Evolutionary conservation across 331 rosid species (phyloP), one percentile per base, ranked within the genome.

Genomic region (Erythrophleum ivorense): DNA sequence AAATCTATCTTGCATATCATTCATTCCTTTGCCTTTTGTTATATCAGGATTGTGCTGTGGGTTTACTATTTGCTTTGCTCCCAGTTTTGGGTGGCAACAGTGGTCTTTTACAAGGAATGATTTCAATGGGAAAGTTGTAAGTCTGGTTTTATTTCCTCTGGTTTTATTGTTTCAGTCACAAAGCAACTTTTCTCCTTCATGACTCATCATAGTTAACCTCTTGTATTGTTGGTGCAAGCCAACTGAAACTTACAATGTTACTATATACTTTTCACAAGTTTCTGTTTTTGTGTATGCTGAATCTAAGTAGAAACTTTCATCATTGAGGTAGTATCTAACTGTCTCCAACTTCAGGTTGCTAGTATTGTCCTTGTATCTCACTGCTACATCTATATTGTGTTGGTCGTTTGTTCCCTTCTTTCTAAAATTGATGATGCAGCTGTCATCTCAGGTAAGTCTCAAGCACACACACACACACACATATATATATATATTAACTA

Each of bases 1-100:
- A 67, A 19, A 62, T 54, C 71, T 81, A 60, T 66, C 21, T 31
- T 77, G 52, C 55, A 9, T 74, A 8, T 78, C 78, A 72, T 86
- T 86, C 76, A 31, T 75, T 82, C 53, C 55, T 75, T 75, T 55
- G 63, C 83, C 79, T 43, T 75, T 73, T 81, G 16, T 75, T 89
- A 43, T 84, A 77, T 85, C 90, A 96, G 97, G 99, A 96, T 84
- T 94, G 99, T 89, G 98, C 99, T 18, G 98, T 96, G 88, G 99
- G 99, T 86, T 89, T 96, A 89, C 85, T 96, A 70, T 92, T 94
- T 88, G 99, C 99, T 81, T 87, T 96, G 89, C 98, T 96, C 82
- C 99, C 99, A 60, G 97, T 96, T 83, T 88, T 96, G 99, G 99
- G 99, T 45, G 99, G 99, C 82, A 92, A 83, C 87, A 90, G 97